Evolutionary conservation across 2,329 filamentous ascomycete genomes (phyloP), one percentile per base, ranked within the genome.

Genomic region (Curvularia sp.): DNA sequence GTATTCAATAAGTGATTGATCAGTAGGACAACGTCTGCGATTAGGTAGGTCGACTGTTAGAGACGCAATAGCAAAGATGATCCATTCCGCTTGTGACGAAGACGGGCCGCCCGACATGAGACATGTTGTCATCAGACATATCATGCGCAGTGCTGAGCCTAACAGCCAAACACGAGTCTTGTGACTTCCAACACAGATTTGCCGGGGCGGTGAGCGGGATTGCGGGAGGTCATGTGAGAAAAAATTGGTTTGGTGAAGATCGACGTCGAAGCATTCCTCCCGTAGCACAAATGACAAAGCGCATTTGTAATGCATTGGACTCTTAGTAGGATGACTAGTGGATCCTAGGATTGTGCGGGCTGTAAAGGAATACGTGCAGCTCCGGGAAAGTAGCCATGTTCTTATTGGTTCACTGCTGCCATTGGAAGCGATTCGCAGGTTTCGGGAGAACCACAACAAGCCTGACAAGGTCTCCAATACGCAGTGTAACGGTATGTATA

Each of bases 161-260:
- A 39, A 41, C 43, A 36, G 43, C 21, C 28, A 9, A 9, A 49
- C 12, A 21, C 15, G 15, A 28, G 32, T 53, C 34, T 50, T 39
- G 49, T 38, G 49, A 21, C 55, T 3, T 48, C 23, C n/a, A 28
- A 30, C 25, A 27, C 18, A 15, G 32, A 36, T 19, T 15, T 30
- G 50, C 28, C 2, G 38, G 19, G 45, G 27, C 21, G 50, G 19
- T 5, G 8, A 32, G 43, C 21, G 19, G 21, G 34, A 21, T 21
- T 3, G 8, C 15, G 30, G 19, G 19, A 28, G 15, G 18, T n/a
- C 30, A 52, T 18, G 48, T 38, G 39, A 25, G 41, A 15, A 32
- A 23, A 25, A 18, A 6, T 41, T 38, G 32, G 21, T 23, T 49
- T 38, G 32, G 47, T 28, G 21, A 39, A 49, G 53, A 56, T 56